phyloP scores from a whole-genome alignment of 345 rosid species.

The Citropsis articulata region DNA sequence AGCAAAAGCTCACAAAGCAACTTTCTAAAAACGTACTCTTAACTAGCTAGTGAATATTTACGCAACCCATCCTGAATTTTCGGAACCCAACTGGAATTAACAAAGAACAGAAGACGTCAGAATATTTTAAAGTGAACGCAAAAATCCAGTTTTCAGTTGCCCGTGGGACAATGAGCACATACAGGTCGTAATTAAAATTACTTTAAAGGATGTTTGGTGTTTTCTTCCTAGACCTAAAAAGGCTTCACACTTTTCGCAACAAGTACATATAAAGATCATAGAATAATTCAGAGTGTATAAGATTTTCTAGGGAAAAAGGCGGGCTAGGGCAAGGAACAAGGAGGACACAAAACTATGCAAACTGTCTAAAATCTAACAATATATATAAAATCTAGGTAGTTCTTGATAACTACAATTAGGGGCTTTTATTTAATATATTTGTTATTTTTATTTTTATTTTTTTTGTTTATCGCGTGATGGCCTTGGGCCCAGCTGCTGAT shows the following conservation, averaged over 20 bases:
- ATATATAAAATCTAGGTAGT: slow-evolving; percentile 17
- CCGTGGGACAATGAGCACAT: background rate
- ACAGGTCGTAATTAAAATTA: background rate
- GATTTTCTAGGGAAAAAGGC: slow-evolving; percentile 29
- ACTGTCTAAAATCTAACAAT: slow-evolving; percentile 8
- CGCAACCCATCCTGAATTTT: background rate
- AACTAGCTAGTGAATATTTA: background rate
- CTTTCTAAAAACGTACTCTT: background rate
- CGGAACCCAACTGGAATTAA: background rate
- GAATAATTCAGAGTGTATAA: slow-evolving; percentile 3
- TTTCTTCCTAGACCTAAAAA: slow-evolving; percentile 9
- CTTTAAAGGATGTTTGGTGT: background rate
- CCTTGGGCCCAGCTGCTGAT: too few species aligned
- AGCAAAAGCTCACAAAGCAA: background rate
- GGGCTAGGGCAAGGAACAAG: slow-evolving; percentile 26
- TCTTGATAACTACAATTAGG: slow-evolving; percentile 17
- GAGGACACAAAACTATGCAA: slow-evolving; percentile 25
- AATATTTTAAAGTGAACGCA: background rate
- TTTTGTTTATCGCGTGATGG: too few species aligned
- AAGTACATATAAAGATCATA: background rate
- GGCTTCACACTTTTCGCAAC: slow-evolving; percentile 17
- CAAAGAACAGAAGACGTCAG: background rate
- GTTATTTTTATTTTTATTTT: background rate
- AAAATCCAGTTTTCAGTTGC: background rate
- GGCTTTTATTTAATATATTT: background rate